Evolutionary conservation across 768 basidiomycete genomes (phyloP).

Genomic region (Termitomyces bulborhizus): DNA sequence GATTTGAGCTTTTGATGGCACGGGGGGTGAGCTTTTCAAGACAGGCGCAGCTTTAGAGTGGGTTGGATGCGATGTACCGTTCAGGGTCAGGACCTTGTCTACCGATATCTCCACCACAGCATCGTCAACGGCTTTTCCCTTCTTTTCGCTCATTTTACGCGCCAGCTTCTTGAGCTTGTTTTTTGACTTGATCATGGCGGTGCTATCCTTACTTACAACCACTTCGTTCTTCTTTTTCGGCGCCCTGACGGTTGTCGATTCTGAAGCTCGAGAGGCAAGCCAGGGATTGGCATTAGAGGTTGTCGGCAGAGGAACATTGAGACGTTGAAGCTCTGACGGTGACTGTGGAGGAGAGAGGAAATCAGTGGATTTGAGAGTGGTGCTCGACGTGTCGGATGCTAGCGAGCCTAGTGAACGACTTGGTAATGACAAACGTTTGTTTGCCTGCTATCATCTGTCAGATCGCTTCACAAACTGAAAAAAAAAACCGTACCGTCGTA

Average conservation of each 20-base stretch:
- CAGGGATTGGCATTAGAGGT: constrained; percentile 64
- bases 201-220: constrained; percentile 62
- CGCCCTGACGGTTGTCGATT: constrained; percentile 29
- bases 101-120: constrained; percentile 73
- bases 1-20: constrained; percentile 30
- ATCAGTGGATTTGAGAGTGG: constrained; percentile 59
- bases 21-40: neutral
- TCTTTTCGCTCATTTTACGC: constrained; percentile 50
- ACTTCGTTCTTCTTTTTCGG: constrained; percentile 72
- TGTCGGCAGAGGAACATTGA: constrained; percentile 10
- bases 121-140: constrained; percentile 62
- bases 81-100: constrained; percentile 38
- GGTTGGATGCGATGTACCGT: constrained; percentile 27
- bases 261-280: constrained; percentile 42
- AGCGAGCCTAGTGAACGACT: constrained; percentile 23
- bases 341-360: constrained; percentile 36
- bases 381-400: constrained; percentile 57
- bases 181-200: constrained; percentile 55
- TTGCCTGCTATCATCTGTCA: constrained; percentile 11
- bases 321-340: constrained; percentile 9
- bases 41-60: constrained; percentile 28
- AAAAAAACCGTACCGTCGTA: constrained; percentile 22
- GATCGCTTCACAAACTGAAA: neutral
- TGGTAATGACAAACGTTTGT: constrained; percentile 3
- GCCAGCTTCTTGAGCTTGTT: constrained; percentile 67